phyloP scores from a whole-genome alignment of 2,329 filamentous ascomycete species.

The Ophioceras dolichostomum region DNA sequence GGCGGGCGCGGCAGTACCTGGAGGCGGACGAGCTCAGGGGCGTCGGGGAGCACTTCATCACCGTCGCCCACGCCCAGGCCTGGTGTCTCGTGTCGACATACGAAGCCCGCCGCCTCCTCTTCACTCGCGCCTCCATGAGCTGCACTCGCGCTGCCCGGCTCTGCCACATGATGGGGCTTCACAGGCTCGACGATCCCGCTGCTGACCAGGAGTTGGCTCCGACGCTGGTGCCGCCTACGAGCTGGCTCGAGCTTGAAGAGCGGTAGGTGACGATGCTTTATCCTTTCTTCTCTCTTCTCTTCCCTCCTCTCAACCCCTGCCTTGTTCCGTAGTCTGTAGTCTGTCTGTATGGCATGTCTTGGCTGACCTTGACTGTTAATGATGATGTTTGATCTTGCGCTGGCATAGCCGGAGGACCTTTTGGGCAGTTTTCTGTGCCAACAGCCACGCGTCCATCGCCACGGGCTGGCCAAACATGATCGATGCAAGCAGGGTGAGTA shows the following conservation, averaged over 20 bases:
- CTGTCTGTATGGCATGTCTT: too few species aligned
- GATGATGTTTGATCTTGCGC: background rate
- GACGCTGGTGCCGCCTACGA: constrained; percentile 57
- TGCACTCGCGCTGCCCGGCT: constrained; percentile 59
- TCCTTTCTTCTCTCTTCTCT: too few species aligned
- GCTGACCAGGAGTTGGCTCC: constrained; percentile 52
- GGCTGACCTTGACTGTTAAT: too few species aligned
- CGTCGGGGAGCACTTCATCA: constrained; percentile 68
- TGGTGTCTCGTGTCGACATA: constrained; percentile 66
- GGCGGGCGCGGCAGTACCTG: constrained; percentile 67
- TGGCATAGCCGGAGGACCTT: constrained; percentile 53
- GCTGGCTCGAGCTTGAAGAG: constrained; percentile 70
- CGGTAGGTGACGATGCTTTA: constrained; percentile 29
- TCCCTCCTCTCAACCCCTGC: too few species aligned
- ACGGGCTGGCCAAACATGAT: constrained; percentile 84
- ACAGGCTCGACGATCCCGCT: constrained; percentile 56
- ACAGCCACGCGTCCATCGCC: constrained; percentile 76
- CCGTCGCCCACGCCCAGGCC: constrained; percentile 66
- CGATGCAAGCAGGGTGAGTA: constrained; percentile 52
- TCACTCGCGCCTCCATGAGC: constrained; percentile 78
- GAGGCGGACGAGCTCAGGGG: constrained; percentile 81
- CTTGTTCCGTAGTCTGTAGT: too few species aligned
- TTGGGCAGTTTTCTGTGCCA: constrained; percentile 73
- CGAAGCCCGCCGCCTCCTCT: constrained; percentile 77
- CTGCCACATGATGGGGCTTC: constrained; percentile 73